Percentiles rank a stretch among this genome's conserved stretches.
phyloP scores from a whole-genome alignment of 192 early-diverging fungal species.

The Coemansia aciculifera region DNA sequence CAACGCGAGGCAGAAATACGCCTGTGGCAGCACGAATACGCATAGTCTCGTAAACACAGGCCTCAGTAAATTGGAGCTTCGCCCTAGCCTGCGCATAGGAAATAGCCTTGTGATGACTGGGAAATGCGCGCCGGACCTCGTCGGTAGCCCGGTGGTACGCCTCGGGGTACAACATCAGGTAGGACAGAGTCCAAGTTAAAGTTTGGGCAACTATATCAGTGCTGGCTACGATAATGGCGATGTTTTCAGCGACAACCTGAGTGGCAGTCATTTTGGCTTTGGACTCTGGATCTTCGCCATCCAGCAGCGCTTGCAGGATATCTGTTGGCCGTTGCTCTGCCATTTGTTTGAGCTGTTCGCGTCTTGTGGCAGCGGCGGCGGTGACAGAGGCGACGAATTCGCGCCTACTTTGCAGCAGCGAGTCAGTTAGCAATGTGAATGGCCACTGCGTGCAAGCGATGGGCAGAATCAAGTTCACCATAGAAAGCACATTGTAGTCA shows the following conservation, averaged over 20 bases:
- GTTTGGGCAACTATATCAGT: constrained; percentile 43
- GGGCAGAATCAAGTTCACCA: constrained; percentile 14
- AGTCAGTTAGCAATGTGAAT: constrained; percentile 2
- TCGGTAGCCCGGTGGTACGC: constrained; percentile 12
- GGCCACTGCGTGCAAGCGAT: constrained; percentile 10
- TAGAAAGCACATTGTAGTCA: constrained; percentile 21
- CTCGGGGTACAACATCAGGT: constrained; percentile 35
- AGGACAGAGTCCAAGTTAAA: constrained; percentile 39
- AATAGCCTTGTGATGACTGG: constrained; percentile 19
- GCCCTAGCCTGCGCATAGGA: constrained; percentile 30
- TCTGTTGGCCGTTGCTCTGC: constrained; percentile 34
- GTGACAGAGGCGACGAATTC: constrained; percentile 25
- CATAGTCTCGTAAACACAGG: constrained; percentile 48
- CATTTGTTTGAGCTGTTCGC: background rate
- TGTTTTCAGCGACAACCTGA: constrained; percentile 37
- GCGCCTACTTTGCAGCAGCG: constrained; percentile 12
- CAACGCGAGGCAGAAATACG: constrained; percentile 19
- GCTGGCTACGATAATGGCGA: constrained; percentile 33
- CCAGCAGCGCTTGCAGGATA: constrained; percentile 44
- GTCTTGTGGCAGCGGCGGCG: constrained; percentile 6
- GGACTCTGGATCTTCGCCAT: constrained; percentile 44
- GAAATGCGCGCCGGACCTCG: constrained; percentile 34
- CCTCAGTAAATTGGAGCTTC: constrained; percentile 35
- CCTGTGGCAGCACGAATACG: constrained; percentile 33
- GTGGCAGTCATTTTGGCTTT: constrained; percentile 28